Evolutionary conservation across 164 flowering plant species (phyloP).

Genomic region (Piper betle): DNA sequence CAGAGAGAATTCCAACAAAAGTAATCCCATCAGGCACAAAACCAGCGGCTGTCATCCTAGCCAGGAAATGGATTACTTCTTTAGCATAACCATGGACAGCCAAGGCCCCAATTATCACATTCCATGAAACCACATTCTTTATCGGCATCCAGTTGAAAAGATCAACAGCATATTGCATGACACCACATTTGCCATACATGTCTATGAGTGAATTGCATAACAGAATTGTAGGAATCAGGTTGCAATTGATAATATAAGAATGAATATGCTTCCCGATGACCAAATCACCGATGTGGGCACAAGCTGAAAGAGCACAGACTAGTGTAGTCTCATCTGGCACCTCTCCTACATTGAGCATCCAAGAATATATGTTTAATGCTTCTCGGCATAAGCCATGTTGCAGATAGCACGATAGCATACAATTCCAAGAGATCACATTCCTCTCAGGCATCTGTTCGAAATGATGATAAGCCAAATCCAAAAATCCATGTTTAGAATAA

Average conservation of each 20-base stretch:
- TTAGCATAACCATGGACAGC: conserved; percentile 36
- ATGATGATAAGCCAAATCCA: conserved; percentile 19
- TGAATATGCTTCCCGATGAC: conserved; percentile 25
- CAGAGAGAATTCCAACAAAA: conserved; percentile 37
- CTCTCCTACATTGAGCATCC: conserved; percentile 20
- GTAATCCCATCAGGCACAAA: conserved; percentile 35
- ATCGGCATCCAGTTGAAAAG: conserved; percentile 23
- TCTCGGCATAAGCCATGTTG: conserved; percentile 19
- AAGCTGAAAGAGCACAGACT: conserved; percentile 30
- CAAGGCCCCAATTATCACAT: conserved; percentile 34
- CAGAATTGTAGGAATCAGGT: conserved; percentile 13
- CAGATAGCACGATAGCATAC: conserved; percentile 30
- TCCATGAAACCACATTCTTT: conserved; percentile 42
- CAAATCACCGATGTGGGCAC: conserved; percentile 36
- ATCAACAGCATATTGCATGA: conserved; percentile 14
- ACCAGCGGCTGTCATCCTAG: conserved; percentile 24
- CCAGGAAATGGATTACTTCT: conserved; percentile 27
- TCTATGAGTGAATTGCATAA: conserved; percentile 35
- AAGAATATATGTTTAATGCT: conserved; percentile 22
- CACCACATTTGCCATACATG: conserved; percentile 56
- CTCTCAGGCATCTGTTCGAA: conserved; percentile 37
- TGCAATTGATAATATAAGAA: conserved; percentile 8
- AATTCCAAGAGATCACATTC: conserved; percentile 44
- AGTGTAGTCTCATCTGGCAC: conserved; percentile 34
- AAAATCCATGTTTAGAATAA: conserved; percentile 26